phyloP scores from a whole-genome alignment of 441 rosid genomes.

The Populus hybrid region DNA sequence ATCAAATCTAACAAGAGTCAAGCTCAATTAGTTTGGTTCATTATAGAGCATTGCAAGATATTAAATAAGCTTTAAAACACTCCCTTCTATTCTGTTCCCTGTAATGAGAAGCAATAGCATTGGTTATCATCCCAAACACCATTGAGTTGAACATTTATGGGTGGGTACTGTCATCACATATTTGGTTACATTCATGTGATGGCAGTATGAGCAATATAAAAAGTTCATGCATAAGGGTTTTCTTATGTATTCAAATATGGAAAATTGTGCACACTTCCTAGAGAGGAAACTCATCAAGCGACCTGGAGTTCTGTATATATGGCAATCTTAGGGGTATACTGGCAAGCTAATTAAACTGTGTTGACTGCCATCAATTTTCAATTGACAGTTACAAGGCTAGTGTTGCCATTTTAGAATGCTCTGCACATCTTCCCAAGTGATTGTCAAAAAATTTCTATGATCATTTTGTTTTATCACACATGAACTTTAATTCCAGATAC shows the following conservation, averaged over 20 bases:
- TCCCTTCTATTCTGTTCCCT: not conserved
- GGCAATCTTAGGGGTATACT: conserved; percentile 9
- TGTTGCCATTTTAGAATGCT: not conserved
- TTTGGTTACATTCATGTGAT: not conserved
- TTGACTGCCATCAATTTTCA: conserved; percentile 5
- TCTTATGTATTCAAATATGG: not conserved
- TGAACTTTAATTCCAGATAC: not conserved
- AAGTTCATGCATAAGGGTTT: not conserved
- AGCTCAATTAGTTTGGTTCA: not conserved
- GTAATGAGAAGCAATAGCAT: not conserved
- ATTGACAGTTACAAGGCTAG: not conserved
- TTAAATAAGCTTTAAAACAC: not conserved
- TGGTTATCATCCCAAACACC: not conserved
- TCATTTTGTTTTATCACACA: not conserved
- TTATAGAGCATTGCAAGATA: not conserved
- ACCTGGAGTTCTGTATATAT: not conserved
- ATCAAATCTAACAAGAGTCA: not conserved
- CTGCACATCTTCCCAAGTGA: not conserved
- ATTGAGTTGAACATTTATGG: not conserved
- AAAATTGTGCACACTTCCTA: not conserved
- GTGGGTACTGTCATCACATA: not conserved
- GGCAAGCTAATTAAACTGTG: conserved; percentile 1
- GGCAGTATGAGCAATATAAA: not conserved
- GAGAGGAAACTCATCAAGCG: conserved; percentile 5
- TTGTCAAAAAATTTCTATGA: not conserved